phyloP scores from a whole-genome alignment of 257 asterid species.

The Lycium ferocissimum region DNA sequence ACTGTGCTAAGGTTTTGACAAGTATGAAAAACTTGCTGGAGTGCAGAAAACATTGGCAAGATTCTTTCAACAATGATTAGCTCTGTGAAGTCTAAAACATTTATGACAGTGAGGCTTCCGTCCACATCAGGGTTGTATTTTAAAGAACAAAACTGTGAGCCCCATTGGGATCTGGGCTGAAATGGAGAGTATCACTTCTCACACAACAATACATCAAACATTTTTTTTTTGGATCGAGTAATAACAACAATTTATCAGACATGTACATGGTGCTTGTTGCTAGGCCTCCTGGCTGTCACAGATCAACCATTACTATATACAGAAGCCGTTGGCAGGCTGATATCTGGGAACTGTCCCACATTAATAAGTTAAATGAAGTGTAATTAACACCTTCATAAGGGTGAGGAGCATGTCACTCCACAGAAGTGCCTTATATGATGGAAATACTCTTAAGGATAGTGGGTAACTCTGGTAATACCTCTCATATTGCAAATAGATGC shows the following conservation, averaged over 20 bases:
- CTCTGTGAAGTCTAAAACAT: background rate
- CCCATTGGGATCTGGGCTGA: background rate
- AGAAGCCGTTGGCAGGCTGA: background rate
- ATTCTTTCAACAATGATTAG: background rate
- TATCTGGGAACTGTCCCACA: background rate
- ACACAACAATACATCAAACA: background rate
- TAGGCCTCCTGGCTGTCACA: background rate
- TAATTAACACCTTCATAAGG: background rate
- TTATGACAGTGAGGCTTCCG: conserved; percentile 14
- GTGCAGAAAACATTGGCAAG: conserved; percentile 12
- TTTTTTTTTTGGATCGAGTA: background rate
- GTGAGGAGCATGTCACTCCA: background rate
- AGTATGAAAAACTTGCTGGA: background rate
- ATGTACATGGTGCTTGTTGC: conserved; percentile 5
- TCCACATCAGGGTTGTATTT: background rate
- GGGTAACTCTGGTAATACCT: conserved; percentile 2
- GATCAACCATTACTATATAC: conserved; percentile 6
- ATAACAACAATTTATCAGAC: background rate
- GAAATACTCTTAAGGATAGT: background rate
- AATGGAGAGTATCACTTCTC: conserved; percentile 11
- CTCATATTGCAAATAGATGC: background rate
- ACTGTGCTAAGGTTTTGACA: background rate
- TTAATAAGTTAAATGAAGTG: background rate
- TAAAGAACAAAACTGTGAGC: background rate
- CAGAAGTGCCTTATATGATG: background rate